Evolutionary conservation across 805 yeast genomes (phyloP).

Genomic region (Ogataea zsoltii): DNA sequence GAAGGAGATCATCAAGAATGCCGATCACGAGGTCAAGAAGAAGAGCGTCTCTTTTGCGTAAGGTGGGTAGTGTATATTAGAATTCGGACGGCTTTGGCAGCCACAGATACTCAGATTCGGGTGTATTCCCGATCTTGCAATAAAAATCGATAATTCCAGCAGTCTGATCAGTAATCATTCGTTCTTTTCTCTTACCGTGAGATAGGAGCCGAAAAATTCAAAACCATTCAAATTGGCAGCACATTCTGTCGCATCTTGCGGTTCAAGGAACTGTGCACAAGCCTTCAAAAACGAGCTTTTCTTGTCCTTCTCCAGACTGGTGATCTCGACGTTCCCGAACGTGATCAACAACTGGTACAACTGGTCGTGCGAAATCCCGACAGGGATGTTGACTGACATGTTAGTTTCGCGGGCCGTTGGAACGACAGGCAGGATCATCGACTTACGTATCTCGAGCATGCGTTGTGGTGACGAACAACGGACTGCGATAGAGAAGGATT

Average conservation of each 20-base stretch:
- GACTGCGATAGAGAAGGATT: no score
- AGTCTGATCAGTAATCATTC: no score
- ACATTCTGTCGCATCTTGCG: slow-evolving; percentile 23
- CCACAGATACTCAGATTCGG: no score
- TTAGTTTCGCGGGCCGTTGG: not conserved
- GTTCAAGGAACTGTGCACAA: slow-evolving; percentile 14
- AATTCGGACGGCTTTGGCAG: no score
- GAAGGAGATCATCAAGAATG: slow-evolving; percentile 25
- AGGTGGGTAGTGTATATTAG: not conserved
- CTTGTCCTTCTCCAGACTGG: slow-evolving; percentile 8
- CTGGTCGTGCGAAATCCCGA: slow-evolving; percentile 10
- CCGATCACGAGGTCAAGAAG: slow-evolving; percentile 30
- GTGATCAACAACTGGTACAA: slow-evolving; percentile 18
- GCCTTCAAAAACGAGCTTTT: slow-evolving; percentile 10
- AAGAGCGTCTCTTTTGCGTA: slow-evolving; percentile 54
- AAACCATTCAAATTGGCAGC: slow-evolving; percentile 25
- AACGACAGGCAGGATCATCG: not conserved
- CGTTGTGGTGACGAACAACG: no score
- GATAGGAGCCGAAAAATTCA: slow-evolving; percentile 12
- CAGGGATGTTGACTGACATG: slow-evolving; percentile 18
- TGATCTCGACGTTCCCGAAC: slow-evolving; percentile 20
- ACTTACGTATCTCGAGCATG: slow-evolving; percentile 1
- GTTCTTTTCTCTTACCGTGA: slow-evolving; percentile 10
- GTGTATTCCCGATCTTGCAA: no score
- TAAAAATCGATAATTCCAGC: no score